Percentiles rank a stretch among this genome's conserved stretches.
Evolutionary conservation across 2,329 filamentous ascomycete genomes (phyloP).

Genomic region (Aspergillus quadricinctus): DNA sequence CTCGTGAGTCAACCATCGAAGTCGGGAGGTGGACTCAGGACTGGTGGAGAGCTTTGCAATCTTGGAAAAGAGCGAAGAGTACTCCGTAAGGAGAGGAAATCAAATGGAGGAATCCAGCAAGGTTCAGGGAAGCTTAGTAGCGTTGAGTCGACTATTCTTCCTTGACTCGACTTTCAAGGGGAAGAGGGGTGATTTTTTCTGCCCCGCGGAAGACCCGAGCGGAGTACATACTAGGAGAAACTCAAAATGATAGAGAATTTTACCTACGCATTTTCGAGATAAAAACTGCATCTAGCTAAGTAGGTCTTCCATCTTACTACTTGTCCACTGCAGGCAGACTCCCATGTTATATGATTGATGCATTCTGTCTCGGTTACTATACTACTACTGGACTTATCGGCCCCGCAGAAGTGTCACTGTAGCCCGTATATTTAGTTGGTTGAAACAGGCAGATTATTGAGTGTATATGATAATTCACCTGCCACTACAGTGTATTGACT

Average conservation of each 20-base stretch:
- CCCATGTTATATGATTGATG: background rate
- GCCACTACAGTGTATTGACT: no score
- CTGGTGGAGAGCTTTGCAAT: constrained; percentile 8
- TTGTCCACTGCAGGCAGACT: no score
- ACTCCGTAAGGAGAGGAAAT: background rate
- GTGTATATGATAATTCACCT: background rate
- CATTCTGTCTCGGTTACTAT: background rate
- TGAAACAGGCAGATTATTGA: no score
- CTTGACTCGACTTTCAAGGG: background rate
- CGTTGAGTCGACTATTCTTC: background rate
- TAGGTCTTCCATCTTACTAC: background rate
- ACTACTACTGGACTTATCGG: background rate
- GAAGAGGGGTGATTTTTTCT: background rate
- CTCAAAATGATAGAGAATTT: background rate
- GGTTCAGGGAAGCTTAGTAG: background rate
- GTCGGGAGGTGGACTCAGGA: constrained; percentile 21
- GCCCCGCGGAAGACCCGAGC: background rate
- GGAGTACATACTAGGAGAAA: background rate
- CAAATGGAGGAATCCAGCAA: background rate
- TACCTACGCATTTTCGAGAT: background rate
- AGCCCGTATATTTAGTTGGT: no score
- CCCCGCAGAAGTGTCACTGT: background rate
- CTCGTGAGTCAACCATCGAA: constrained; percentile 10
- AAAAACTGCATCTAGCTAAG: background rate
- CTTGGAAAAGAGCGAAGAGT: background rate